phyloP scores from a whole-genome alignment of 2,329 filamentous ascomycete genomes.

The Aspergillus pseudoviridinutans region DNA sequence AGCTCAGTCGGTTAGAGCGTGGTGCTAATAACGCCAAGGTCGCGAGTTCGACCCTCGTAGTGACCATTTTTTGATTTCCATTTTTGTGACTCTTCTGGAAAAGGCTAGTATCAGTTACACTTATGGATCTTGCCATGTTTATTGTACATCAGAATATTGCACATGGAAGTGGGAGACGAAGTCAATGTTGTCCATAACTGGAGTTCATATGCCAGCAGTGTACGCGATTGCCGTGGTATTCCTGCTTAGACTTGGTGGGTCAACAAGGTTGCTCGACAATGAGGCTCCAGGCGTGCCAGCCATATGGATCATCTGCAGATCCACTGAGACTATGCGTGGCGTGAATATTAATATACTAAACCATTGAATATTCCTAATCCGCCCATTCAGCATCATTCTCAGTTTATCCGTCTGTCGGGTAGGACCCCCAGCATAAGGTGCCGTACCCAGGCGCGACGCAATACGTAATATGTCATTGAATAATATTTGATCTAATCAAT shows the following conservation, averaged over 20 bases:
- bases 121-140: neutral
- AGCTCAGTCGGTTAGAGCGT: neutral
- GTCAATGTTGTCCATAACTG: slow-evolving; percentile 22
- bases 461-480: neutral
- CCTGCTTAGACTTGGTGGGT: slow-evolving; percentile 4
- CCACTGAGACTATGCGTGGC: neutral
- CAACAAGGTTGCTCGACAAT: slow-evolving; percentile 14
- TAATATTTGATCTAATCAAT: neutral
- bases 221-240: slow-evolving; percentile 23
- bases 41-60: neutral
- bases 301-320: neutral
- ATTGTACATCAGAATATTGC: neutral
- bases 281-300: neutral
- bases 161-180: neutral
- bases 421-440: neutral
- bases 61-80: neutral
- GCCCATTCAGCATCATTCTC: neutral
- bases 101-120: neutral
- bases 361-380: neutral
- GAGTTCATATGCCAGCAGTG: slow-evolving; percentile 40
- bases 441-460: neutral
- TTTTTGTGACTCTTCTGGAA: neutral
- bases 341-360: neutral
- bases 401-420: neutral
- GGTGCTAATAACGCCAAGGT: neutral